Percentiles rank a stretch among this genome's conserved stretches.
phyloP scores from a whole-genome alignment of 2,329 filamentous ascomycete genomes.

The Penicillium decumbens region DNA sequence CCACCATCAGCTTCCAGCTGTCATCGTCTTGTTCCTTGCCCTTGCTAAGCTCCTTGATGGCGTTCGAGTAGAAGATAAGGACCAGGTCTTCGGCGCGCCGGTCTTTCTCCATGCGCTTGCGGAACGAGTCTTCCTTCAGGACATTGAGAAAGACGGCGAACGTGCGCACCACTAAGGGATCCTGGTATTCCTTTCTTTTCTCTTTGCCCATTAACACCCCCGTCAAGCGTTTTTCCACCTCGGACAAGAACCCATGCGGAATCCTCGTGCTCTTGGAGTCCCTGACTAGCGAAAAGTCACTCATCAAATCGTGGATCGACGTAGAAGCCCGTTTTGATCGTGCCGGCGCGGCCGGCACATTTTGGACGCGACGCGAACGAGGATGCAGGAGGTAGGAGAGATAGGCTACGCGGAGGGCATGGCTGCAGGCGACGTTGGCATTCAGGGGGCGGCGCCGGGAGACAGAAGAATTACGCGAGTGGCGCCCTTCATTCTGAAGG shows the following conservation, averaged over 20 bases:
- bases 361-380: slow-evolving; percentile 82
- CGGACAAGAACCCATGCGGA: slow-evolving; percentile 65
- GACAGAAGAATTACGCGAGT: slow-evolving; percentile 42
- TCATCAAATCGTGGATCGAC: slow-evolving; percentile 75
- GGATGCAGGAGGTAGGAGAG: slow-evolving; percentile 91
- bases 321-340: slow-evolving; percentile 65
- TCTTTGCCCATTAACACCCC: slow-evolving; percentile 78
- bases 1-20: slow-evolving; percentile 84
- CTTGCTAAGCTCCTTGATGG: slow-evolving; percentile 83
- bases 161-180: slow-evolving; percentile 83
- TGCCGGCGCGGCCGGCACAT: slow-evolving; percentile 63
- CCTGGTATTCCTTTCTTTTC: slow-evolving; percentile 79
- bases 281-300: slow-evolving; percentile 69
- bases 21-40: slow-evolving; percentile 73
- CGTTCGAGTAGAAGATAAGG: slow-evolving; percentile 92
- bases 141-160: slow-evolving; percentile 94
- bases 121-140: slow-evolving; percentile 82
- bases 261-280: slow-evolving; percentile 67
- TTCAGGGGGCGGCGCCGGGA: slow-evolving; percentile 42
- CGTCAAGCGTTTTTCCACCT: slow-evolving; percentile 72
- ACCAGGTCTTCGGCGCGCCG: slow-evolving; percentile 87
- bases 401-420: slow-evolving; percentile 84
- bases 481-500: slow-evolving; percentile 41
- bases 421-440: slow-evolving; percentile 80
- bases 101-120: slow-evolving; percentile 90